Conservation (phyloP, 1,284 basidiomycete genomes). For the Ustilago loliicola region DNA sequence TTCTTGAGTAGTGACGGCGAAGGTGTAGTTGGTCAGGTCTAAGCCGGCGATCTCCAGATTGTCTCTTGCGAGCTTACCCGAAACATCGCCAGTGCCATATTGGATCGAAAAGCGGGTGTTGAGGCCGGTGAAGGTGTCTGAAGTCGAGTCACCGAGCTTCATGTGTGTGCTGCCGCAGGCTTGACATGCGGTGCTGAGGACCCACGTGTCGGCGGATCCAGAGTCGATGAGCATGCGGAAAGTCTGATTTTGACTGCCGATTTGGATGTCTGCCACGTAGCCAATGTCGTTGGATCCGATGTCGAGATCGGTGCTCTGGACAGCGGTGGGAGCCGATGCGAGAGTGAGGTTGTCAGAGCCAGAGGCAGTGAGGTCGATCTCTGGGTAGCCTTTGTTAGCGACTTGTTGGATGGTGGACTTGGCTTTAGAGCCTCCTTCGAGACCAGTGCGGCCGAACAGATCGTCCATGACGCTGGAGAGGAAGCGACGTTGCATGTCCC, state of each 20-base stretch:
- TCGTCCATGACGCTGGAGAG: conserved; percentile 34
- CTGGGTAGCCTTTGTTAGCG: conserved; percentile 28
- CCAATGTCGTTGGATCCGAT: conserved; percentile 78
- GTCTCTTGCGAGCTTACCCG: conserved; percentile 79
- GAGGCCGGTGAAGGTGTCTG: conserved; percentile 76
- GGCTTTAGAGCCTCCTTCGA: conserved; percentile 26
- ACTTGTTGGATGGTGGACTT: conserved; percentile 24
- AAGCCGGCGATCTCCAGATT: conserved; percentile 79
- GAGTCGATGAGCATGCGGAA: conserved; percentile 82
- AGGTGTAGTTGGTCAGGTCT: conserved; percentile 76
- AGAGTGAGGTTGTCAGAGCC: conserved; percentile 41
- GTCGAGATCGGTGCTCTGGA: conserved; percentile 79
- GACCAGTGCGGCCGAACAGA: conserved; percentile 29
- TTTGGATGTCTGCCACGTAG: conserved; percentile 80
- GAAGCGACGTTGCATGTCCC: conserved; percentile 36
- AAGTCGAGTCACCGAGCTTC: conserved; percentile 78
- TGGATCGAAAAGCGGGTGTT: conserved; percentile 78
- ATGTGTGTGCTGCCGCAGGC: conserved; percentile 73
- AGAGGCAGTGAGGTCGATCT: conserved; percentile 36
- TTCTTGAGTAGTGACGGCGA: conserved; percentile 80
- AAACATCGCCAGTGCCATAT: conserved; percentile 80
- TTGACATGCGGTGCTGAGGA: conserved; percentile 54
- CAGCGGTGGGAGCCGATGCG: conserved; percentile 71
- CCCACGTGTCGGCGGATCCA: conserved; percentile 86
- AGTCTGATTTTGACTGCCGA: conserved; percentile 81